phyloP scores from a whole-genome alignment of 768 basidiomycete genomes.

The Inosperma sp. region DNA sequence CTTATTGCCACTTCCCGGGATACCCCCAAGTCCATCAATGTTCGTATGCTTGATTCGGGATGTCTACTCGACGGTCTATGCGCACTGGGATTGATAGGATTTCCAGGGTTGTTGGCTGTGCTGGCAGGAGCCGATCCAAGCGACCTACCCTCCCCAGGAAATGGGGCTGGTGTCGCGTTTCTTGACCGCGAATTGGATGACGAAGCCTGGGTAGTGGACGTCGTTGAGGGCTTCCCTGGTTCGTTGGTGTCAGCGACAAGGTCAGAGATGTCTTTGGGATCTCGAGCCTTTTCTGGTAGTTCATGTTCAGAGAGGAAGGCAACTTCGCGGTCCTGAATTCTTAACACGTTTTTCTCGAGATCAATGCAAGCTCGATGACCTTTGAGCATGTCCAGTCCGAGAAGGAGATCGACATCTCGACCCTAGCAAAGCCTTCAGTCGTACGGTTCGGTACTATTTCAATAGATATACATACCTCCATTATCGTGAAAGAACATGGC shows the following conservation, averaged over 20 bases:
- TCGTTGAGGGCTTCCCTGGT: conserved; percentile 3
- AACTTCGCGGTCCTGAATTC: conserved; percentile 91
- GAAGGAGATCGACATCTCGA: conserved; percentile 87
- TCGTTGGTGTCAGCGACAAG: not conserved
- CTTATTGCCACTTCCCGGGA: conserved; percentile 72
- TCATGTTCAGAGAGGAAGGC: conserved; percentile 91
- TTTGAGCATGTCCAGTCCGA: conserved; percentile 99
- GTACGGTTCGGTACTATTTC: not conserved
- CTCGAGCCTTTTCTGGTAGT: conserved; percentile 75
- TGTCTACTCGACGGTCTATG: conserved; percentile 26
- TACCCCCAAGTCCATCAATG: conserved; percentile 75
- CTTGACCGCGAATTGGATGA: conserved; percentile 8
- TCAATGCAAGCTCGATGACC: conserved; percentile 97
- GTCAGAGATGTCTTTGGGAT: conserved; percentile 23
- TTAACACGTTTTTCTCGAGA: conserved; percentile 79
- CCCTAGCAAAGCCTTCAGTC: conserved; percentile 45
- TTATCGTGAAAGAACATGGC: conserved; percentile 89
- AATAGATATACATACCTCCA: conserved; percentile 60
- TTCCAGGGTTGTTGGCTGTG: conserved; percentile 17
- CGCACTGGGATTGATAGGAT: conserved; percentile 13
- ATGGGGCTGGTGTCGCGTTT: conserved; percentile 26
- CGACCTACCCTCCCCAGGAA: conserved; percentile 68
- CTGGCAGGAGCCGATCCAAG: conserved; percentile 45
- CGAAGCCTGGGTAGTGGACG: conserved; percentile 20
- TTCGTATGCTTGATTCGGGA: conserved; percentile 58